phyloP scores from a whole-genome alignment of 495 filamentous ascomycete species.

The Filosporella fistucella region DNA sequence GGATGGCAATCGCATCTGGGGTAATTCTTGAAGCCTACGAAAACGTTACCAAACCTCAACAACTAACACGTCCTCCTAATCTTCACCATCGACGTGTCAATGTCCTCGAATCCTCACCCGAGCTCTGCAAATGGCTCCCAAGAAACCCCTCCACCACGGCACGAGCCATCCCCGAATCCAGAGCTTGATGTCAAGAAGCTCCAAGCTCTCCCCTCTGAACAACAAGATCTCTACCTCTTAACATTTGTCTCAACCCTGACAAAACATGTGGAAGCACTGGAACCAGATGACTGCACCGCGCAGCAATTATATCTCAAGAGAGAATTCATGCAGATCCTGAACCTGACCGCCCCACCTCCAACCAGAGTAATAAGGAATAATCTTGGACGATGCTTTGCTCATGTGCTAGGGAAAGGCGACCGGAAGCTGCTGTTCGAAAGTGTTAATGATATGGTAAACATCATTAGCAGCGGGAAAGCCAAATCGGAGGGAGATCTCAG shows the following conservation, averaged over 20 bases:
- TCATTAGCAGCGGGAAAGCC: slow-evolving; percentile 71
- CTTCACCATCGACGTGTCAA: slow-evolving; percentile 7
- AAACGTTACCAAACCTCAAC: not conserved
- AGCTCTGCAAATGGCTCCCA: slow-evolving; percentile 30
- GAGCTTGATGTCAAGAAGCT: slow-evolving; percentile 85
- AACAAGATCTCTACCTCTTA: slow-evolving; percentile 90
- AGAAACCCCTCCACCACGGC: slow-evolving; percentile 17
- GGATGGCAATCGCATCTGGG: not conserved
- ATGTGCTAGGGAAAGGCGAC: slow-evolving; percentile 83
- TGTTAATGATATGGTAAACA: slow-evolving; percentile 77
- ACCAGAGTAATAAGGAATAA: slow-evolving; percentile 89
- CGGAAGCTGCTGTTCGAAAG: slow-evolving; percentile 90
- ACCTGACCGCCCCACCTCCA: slow-evolving; percentile 75
- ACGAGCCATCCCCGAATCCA: slow-evolving; percentile 20
- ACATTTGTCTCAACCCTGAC: slow-evolving; percentile 83
- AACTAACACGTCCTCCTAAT: slow-evolving; percentile 6
- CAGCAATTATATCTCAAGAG: slow-evolving; percentile 87
- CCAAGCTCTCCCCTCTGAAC: slow-evolving; percentile 84
- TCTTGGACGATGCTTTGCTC: slow-evolving; percentile 75
- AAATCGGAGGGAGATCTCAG: slow-evolving; percentile 64
- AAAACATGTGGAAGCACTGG: slow-evolving; percentile 70
- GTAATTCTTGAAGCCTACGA: not conserved
- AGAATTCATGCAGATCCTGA: slow-evolving; percentile 87
- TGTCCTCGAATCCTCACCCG: slow-evolving; percentile 20
- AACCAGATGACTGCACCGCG: slow-evolving; percentile 71